Base-by-base conservation (phyloP, 805 yeast genomes). In the Metschnikowia amazonensis region DNA sequence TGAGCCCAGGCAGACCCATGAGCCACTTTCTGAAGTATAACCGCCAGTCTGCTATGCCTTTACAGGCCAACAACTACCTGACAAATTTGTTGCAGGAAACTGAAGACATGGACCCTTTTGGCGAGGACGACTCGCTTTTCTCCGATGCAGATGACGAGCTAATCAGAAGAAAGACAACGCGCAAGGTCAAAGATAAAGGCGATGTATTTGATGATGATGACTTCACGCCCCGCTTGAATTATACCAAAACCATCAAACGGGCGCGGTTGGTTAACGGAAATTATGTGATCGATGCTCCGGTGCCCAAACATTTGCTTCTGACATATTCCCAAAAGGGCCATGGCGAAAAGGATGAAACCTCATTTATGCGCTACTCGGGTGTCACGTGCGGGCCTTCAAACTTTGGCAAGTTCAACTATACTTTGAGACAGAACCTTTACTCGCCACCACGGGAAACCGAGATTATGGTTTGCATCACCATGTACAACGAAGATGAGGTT, bases 321-420 rank as follows among this genome's bases (percentile, higher is more conserved):
- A 66, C 63, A 5, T 71, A 64, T 48, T 71, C 52, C 4, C 33
- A 23, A 20, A 42, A 45, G n/a, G 27, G 30, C 33, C 43, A 42
- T 2, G 55, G 57, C n/a, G 45, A 44, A 24, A 39, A 50, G 34
- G 55, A 52, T 46, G 90, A 62, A 86, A 92, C 70, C 85, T 84
- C 74, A 28, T 88, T 84, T 57, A 84, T 92, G 92, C 77, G 98
- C 63, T 92, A 90, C 65, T 88, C 94, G 46, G 97, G 97, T 0
- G 89, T 87, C 17, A 92, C 98, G 1, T 85, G 96, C 63, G 95
- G 92, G 51, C 98, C 98, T 0, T 73, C 79, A 9, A 80, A 83
- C 45, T 87, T 86, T 59, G 68, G 65, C 16, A 53, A 56, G 8
- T 76, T 76, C 51, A 78, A 81, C 55, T 94, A 87, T 69, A 82